Conservation (phyloP, 2,329 filamentous ascomycete genomes). For the Monilinia laxa region DNA sequence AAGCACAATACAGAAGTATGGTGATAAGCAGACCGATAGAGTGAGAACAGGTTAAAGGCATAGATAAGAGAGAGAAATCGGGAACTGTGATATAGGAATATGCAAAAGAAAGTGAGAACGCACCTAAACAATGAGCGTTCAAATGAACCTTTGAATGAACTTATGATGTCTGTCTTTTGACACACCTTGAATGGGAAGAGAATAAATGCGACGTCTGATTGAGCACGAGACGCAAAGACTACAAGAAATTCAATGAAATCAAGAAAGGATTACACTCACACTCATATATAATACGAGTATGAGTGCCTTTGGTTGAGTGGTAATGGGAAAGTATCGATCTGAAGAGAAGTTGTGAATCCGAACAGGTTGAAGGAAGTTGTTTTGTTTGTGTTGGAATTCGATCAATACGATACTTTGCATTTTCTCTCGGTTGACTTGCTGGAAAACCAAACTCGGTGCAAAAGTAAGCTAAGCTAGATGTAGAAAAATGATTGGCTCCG, state of each 20-base stretch:
- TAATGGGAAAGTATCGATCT: background rate
- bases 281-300: background rate
- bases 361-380: background rate
- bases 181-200: background rate
- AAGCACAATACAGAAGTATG: background rate
- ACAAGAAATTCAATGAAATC: background rate
- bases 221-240: background rate
- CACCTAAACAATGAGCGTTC: background rate
- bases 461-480: background rate
- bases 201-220: background rate
- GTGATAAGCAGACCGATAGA: background rate
- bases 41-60: background rate
- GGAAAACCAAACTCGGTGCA: constrained; percentile 2
- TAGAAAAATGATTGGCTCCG: background rate
- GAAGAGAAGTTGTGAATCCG: background rate
- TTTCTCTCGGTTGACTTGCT: background rate
- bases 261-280: background rate
- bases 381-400: background rate
- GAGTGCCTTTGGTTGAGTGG: background rate
- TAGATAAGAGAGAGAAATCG: background rate
- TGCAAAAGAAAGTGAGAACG: background rate
- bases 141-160: background rate
- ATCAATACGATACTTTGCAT: background rate
- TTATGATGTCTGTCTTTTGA: background rate
- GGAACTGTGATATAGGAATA: background rate